Percentiles rank a stretch among this genome's conserved stretches.
These are phyloP conservation scores for Aquilaria malaccensis DNA, from an alignment of 345 rosid species.

Conservation along the genomic window DNA sequence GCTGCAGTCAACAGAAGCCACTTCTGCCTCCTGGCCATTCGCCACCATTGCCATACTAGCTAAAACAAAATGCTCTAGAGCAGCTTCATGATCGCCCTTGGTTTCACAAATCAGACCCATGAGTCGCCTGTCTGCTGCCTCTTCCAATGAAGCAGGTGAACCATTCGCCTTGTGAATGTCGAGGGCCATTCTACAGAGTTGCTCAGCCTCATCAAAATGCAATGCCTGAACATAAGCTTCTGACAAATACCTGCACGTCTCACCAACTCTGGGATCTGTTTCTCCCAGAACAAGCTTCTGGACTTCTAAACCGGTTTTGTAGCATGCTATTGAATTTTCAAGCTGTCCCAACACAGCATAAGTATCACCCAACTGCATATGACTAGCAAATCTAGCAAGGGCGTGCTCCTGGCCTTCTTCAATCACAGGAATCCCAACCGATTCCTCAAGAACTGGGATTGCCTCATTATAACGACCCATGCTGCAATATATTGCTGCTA, in stretches of 20 bases:
- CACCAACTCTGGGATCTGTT: slow-evolving; percentile 71
- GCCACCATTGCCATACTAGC: slow-evolving; percentile 92
- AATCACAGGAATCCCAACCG: slow-evolving; percentile 58
- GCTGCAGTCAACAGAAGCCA: slow-evolving; percentile 83
- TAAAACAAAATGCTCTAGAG: slow-evolving; percentile 83
- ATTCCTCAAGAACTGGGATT: slow-evolving; percentile 65
- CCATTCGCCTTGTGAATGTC: slow-evolving; percentile 59
- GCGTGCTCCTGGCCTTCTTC: slow-evolving; percentile 79
- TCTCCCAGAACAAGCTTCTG: slow-evolving; percentile 75
- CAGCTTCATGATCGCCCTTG: slow-evolving; percentile 74
- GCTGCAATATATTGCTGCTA: slow-evolving; percentile 78
- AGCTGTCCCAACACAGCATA: slow-evolving; percentile 82
- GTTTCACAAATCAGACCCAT: slow-evolving; percentile 95
- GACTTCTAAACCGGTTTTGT: slow-evolving; percentile 60
- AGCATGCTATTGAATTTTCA: slow-evolving; percentile 68
- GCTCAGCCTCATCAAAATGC: slow-evolving; percentile 70
- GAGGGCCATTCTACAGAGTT: slow-evolving; percentile 66
- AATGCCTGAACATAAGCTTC: slow-evolving; percentile 89
- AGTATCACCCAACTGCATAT: slow-evolving; percentile 95
- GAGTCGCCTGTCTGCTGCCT: slow-evolving; percentile 83
- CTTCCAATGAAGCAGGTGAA: slow-evolving; percentile 62
- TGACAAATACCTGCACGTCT: slow-evolving; percentile 75
- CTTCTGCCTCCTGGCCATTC: slow-evolving; percentile 72
- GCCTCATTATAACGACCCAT: slow-evolving; percentile 69
- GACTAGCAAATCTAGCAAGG: slow-evolving; percentile 80